These are phyloP conservation scores for Cladophialophora psammophila DNA, from an alignment of 2,329 filamentous ascomycete species.

Conservation along the genomic window DNA sequence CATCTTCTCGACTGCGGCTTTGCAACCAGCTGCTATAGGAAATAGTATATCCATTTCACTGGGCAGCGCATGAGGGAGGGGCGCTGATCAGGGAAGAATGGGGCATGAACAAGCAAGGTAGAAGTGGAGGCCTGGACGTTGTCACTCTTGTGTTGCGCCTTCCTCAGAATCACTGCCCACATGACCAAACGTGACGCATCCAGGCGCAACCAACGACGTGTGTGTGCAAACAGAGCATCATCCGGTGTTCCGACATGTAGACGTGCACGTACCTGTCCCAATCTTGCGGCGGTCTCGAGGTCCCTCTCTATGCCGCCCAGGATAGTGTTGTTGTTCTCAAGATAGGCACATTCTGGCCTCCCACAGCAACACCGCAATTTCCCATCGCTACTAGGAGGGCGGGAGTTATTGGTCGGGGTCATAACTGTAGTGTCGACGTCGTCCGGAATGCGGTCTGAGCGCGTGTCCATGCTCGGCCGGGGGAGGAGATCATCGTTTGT, in stretches of 20 bases:
- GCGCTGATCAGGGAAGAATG: background rate
- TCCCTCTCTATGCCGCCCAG: constrained; percentile 86
- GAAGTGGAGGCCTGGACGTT: background rate
- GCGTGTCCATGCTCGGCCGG: constrained; percentile 31
- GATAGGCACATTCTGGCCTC: constrained; percentile 75
- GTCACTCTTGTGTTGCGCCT: background rate
- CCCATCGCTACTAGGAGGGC: constrained; percentile 15
- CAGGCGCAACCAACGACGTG: constrained; percentile 17
- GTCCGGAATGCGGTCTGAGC: constrained; percentile 38
- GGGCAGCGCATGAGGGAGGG: background rate
- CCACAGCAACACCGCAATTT: constrained; percentile 79
- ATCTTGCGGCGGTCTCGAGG: constrained; percentile 81
- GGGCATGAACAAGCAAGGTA: background rate
- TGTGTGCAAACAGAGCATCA: constrained; percentile 31
- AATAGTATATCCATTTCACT: constrained; percentile 19
- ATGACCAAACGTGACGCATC: background rate
- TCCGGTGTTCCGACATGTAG: constrained; percentile 9
- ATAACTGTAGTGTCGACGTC: constrained; percentile 34
- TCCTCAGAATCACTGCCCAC: constrained; percentile 5
- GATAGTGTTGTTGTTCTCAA: constrained; percentile 79
- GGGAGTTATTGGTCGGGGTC: constrained; percentile 32
- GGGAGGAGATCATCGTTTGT: constrained; percentile 36
- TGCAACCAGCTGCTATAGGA: constrained; percentile 1
- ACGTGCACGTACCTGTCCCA: constrained; percentile 81
- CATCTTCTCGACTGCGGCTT: constrained; percentile 14